Percentiles rank a stretch among this genome's conserved stretches.
These are phyloP conservation scores for Saccharomycopsis vini DNA, from an alignment of 805 yeast species.

Conservation along the genomic window DNA sequence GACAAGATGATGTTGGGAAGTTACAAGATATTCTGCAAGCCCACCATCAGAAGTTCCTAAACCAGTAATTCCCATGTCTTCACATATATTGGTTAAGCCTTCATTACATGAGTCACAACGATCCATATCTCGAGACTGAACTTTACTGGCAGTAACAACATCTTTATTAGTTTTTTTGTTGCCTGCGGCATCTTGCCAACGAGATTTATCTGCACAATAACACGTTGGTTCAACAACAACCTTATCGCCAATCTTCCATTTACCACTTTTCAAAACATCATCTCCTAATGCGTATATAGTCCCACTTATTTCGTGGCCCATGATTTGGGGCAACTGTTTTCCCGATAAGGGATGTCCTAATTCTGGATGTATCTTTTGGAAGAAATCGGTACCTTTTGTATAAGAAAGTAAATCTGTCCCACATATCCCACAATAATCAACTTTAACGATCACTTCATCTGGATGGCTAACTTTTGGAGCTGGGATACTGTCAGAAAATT, in stretches of 20 bases:
- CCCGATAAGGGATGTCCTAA: conserved; percentile 34
- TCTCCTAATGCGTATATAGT: conserved; percentile 37
- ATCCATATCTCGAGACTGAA: no score
- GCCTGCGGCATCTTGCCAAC: conserved; percentile 22
- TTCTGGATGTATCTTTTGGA: conserved; percentile 25
- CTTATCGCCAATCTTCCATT: conserved; percentile 43
- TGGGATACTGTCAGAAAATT: conserved; percentile 26
- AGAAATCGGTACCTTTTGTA: conserved; percentile 49
- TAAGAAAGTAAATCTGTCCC: conserved; percentile 57
- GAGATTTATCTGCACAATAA: conserved; percentile 31
- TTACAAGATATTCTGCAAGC: conserved; percentile 36
- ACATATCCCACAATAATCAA: conserved; percentile 51
- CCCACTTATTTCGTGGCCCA: conserved; percentile 52
- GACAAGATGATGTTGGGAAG: conserved; percentile 31
- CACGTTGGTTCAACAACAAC: conserved; percentile 47
- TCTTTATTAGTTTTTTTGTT: conserved; percentile 9
- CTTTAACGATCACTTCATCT: conserved; percentile 35
- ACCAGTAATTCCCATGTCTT: conserved; percentile 36
- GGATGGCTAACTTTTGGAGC: conserved; percentile 25
- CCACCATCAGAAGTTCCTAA: conserved; percentile 44
- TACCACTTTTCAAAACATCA: conserved; percentile 31
- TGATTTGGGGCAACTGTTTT: conserved; percentile 34
- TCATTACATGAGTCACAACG: conserved; percentile 28
- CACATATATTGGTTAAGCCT: conserved; percentile 39
- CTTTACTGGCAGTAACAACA: no score